These are phyloP conservation scores for Pyracantha coccinea DNA, from an alignment of 331 rosid species.

Conservation along the genomic window DNA sequence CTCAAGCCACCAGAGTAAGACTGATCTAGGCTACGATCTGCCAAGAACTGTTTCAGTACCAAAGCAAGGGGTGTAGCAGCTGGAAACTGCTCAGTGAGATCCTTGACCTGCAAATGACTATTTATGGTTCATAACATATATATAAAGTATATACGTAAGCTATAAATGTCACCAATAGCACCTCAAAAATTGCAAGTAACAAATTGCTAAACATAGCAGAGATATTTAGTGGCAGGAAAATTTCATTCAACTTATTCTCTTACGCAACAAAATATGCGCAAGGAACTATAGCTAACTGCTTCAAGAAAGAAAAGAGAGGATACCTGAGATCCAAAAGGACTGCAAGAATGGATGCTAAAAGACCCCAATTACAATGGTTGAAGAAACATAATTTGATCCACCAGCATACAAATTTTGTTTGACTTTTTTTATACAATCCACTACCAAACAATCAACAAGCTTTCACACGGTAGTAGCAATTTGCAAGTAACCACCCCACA, in stretches of 20 bases:
- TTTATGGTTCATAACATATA: constrained; percentile 15
- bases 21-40: constrained; percentile 95
- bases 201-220: not conserved
- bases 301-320: not conserved
- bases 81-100: constrained; percentile 83
- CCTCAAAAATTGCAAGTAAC: not conserved
- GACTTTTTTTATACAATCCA: not conserved
- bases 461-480: not conserved
- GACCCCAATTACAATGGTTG: not conserved
- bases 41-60: constrained; percentile 85
- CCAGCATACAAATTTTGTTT: not conserved
- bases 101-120: constrained; percentile 58
- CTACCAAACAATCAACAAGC: too few species aligned
- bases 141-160: not conserved
- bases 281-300: not conserved
- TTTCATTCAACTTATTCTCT: not conserved
- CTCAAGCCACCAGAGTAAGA: constrained; percentile 98
- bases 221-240: not conserved
- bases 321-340: not conserved
- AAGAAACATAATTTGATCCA: not conserved
- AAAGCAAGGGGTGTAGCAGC: constrained; percentile 91
- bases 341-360: not conserved
- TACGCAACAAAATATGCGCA: not conserved
- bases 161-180: not conserved
- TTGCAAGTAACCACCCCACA: not conserved